phyloP scores from a whole-genome alignment of 331 rosid genomes.

The Phaseolus coccineus region DNA sequence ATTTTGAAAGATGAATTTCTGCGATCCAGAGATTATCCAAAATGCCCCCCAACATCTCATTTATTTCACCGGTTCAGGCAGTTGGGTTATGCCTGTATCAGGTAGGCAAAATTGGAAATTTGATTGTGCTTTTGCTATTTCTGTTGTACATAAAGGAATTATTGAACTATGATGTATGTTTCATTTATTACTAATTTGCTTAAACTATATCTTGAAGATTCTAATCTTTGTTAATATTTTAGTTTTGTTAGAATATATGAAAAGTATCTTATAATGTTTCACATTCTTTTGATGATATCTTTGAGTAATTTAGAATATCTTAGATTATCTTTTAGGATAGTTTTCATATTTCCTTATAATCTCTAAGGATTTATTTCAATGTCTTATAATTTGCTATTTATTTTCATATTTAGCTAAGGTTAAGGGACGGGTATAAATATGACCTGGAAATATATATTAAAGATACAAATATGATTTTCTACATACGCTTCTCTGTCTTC shows the following conservation, averaged over 20 bases:
- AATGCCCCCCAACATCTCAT: conserved; percentile 92
- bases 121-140: conserved; percentile 33
- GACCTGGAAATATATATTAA: neutral
- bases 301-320: neutral
- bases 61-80: conserved; percentile 85
- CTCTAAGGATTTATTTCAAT: too few species aligned
- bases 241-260: neutral
- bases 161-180: neutral
- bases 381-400: neutral
- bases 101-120: conserved; percentile 56
- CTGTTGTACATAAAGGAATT: conserved; percentile 18
- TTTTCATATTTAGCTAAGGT: neutral
- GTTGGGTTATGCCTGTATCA: conserved; percentile 89
- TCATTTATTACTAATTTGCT: neutral
- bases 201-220: neutral
- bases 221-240: neutral
- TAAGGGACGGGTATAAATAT: neutral
- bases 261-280: neutral
- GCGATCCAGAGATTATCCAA: conserved; percentile 96
- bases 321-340: neutral
- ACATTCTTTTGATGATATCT: neutral
- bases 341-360: neutral
- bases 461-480: neutral
- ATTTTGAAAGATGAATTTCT: conserved; percentile 82
- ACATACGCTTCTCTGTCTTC: neutral